Percentiles rank a stretch among this genome's conserved stretches.
These are phyloP conservation scores for Trifolium fragiferum DNA, from an alignment of 306 rosid species.

Conservation along the genomic window DNA sequence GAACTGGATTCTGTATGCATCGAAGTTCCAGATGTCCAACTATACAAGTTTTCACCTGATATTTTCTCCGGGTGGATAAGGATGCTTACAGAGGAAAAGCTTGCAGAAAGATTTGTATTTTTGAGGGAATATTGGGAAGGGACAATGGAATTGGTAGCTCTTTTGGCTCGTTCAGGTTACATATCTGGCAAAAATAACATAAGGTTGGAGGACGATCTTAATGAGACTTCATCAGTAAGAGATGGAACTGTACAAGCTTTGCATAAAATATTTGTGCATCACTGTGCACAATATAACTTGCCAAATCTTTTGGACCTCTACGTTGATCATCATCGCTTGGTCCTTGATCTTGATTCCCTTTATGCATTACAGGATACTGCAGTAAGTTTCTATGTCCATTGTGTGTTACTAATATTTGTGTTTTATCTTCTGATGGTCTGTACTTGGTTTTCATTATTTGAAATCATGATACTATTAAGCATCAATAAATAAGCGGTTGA, in stretches of 20 bases:
- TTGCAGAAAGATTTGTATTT: constrained; percentile 75
- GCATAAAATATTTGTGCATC: constrained; percentile 70
- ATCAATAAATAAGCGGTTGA: constrained; percentile 36
- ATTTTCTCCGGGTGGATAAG: constrained; percentile 77
- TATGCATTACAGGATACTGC: constrained; percentile 71
- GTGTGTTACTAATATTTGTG: constrained; percentile 38
- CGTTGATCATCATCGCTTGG: constrained; percentile 77
- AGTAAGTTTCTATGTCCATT: constrained; percentile 67
- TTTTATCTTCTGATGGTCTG: constrained; percentile 41
- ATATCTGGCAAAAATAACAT: constrained; percentile 50
- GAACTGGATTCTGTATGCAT: constrained; percentile 79
- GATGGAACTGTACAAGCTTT: constrained; percentile 64
- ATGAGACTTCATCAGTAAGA: constrained; percentile 51
- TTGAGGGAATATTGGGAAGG: constrained; percentile 92
- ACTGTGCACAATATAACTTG: constrained; percentile 74
- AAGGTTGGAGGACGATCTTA: constrained; percentile 51
- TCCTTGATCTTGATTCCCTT: constrained; percentile 65
- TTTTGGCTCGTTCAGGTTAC: constrained; percentile 85
- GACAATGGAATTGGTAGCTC: constrained; percentile 66
- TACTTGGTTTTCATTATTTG: constrained; percentile 35
- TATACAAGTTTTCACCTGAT: constrained; percentile 63
- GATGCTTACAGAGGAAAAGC: constrained; percentile 77
- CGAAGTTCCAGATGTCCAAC: constrained; percentile 71
- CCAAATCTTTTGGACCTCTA: constrained; percentile 89
- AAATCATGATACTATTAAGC: constrained; percentile 25